phyloP scores from a whole-genome alignment of 2,329 filamentous ascomycete genomes.

The Laburnicola sp. region DNA sequence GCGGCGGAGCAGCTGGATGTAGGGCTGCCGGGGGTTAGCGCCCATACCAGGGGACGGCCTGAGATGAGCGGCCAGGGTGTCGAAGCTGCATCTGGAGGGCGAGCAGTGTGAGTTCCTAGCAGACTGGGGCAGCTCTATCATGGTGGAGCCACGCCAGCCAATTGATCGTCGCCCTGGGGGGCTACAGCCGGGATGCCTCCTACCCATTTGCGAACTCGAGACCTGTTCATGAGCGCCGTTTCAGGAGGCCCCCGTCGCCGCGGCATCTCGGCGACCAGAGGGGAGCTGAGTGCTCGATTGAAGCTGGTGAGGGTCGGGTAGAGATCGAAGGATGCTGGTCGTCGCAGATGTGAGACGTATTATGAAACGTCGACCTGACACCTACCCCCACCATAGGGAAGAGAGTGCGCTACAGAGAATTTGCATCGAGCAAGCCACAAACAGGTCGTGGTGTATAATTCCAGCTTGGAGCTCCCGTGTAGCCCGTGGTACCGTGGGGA shows the following conservation, averaged over 20 bases:
- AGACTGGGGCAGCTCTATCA: conserved; percentile 28
- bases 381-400: background rate
- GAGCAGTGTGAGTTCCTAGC: conserved; percentile 38
- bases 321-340: conserved; percentile 11
- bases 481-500: background rate
- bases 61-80: conserved; percentile 10
- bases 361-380: conserved; percentile 1
- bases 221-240: conserved; percentile 22
- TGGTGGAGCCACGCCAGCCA: conserved; percentile 17
- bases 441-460: background rate
- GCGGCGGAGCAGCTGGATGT: conserved; percentile 36
- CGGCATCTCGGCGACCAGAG: conserved; percentile 8
- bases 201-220: conserved; percentile 29
- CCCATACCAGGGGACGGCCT: conserved; percentile 19
- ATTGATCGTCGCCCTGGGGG: conserved; percentile 15
- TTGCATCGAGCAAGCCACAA: background rate
- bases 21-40: conserved; percentile 35
- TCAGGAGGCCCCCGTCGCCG: conserved; percentile 23
- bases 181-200: conserved; percentile 18
- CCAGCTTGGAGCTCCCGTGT: background rate
- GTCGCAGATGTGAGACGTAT: conserved; percentile 8
- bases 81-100: conserved; percentile 25
- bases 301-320: conserved; percentile 13
- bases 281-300: conserved; percentile 9
- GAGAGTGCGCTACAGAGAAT: background rate